Percentiles rank a stretch among this genome's conserved stretches.
These are phyloP conservation scores for Sphaceloma murrayae DNA, from an alignment of 2,329 filamentous ascomycete genomes.

Conservation along the genomic window DNA sequence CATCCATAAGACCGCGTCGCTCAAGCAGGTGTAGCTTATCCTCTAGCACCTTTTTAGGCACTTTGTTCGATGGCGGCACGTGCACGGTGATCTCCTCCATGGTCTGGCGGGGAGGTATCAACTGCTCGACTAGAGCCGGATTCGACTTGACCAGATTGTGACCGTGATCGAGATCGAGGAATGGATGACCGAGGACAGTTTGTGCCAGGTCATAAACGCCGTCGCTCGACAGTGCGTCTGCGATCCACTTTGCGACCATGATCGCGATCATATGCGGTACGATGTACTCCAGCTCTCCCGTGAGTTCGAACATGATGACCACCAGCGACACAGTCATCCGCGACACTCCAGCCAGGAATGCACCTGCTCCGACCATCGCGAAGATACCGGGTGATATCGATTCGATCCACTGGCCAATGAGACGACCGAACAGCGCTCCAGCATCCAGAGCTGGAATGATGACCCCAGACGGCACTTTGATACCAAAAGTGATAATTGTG, in stretches of 20 bases:
- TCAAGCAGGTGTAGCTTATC: slow-evolving; percentile 41
- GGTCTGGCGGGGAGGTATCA: slow-evolving; percentile 45
- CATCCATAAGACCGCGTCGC: slow-evolving; percentile 46
- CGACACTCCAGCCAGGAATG: slow-evolving; percentile 49
- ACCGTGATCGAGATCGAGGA: slow-evolving; percentile 45
- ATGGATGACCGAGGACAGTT: slow-evolving; percentile 49
- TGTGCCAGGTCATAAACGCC: slow-evolving; percentile 53
- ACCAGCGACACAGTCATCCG: slow-evolving; percentile 50
- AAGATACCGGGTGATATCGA: slow-evolving; percentile 49
- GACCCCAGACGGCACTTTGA: slow-evolving; percentile 51
- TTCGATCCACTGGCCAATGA: slow-evolving; percentile 39
- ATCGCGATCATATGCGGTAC: slow-evolving; percentile 52
- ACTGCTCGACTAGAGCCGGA: slow-evolving; percentile 34
- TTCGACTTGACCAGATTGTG: slow-evolving; percentile 35
- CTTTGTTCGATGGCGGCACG: slow-evolving; percentile 37
- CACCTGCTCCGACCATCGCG: slow-evolving; percentile 51
- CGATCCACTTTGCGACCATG: slow-evolving; percentile 50
- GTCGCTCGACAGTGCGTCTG: slow-evolving; percentile 44
- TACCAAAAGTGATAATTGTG: slow-evolving; percentile 50
- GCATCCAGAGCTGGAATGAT: slow-evolving; percentile 52
- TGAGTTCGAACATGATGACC: slow-evolving; percentile 54
- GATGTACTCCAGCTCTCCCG: slow-evolving; percentile 49
- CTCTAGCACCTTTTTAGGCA: slow-evolving; percentile 34
- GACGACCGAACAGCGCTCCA: slow-evolving; percentile 49
- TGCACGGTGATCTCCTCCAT: slow-evolving; percentile 48